Evolutionary conservation across 2,329 filamentous ascomycete genomes (phyloP), one percentile per base, ranked within the genome.

Genomic region (Blastomyces emzantsi): DNA sequence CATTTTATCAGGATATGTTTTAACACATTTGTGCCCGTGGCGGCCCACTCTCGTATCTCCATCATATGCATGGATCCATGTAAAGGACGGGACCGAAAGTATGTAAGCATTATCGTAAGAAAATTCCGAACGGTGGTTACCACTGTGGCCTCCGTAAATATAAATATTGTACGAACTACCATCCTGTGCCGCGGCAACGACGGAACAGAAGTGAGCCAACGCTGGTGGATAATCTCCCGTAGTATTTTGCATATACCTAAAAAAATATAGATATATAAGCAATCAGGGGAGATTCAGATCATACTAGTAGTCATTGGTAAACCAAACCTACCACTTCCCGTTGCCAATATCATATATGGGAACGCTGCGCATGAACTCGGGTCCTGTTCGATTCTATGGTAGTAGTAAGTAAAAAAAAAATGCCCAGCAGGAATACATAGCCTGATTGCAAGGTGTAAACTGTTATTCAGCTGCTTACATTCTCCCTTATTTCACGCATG

Each of bases 1-100:
- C 75, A 78, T 77, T 64, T 77, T 71, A 30, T 82, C 78, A 0
- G 87, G 86, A 70, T 84, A 76, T 1, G 72, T 66, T 61, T 70
- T 73, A 30, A 74, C 65, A 63, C 75, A 77, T 41, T 69, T 67
- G 64, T 77, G 72, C 2, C 69, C 68, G 22, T 69, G 69, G 43
- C 73, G 70, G 22, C 71, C 73, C 57, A 69, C 66, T 28, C 60
- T 22, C 13, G 19, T 28, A 19, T 60, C 62, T 3, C 72, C 70
- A 8, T 66, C 63, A 55, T 67, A 66, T 2, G 63, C 71, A 47
- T 72, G 73, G 51, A 72, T 66, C 73, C 73, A 75, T 25, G 62
- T 69, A 54, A 75, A 75, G 3, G 73, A 73, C 36, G 73, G 73
- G 3, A 75, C 64, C 2, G 73, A 75, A 9, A 75, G 67, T 19